Percentiles rank a stretch among this genome's conserved stretches.
Evolutionary conservation across 345 rosid species (phyloP).

Genomic region (Aethionema arabicum): DNA sequence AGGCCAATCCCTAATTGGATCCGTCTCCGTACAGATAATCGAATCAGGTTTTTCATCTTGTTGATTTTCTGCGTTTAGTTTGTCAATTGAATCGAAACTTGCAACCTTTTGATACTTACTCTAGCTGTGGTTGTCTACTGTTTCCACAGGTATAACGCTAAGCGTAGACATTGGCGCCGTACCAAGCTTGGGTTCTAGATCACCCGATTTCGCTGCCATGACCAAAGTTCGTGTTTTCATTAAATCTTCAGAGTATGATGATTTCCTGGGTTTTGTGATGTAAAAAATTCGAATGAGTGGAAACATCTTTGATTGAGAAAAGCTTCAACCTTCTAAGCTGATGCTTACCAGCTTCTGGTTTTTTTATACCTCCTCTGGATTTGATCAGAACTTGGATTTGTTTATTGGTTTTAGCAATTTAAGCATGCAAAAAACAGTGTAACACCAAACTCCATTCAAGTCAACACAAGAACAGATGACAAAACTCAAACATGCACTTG

Average conservation of each 20-base stretch:
- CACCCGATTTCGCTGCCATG: slow-evolving; percentile 8
- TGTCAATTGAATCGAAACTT: slow-evolving; percentile 3
- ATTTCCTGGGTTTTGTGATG: not conserved
- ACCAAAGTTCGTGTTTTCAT: slow-evolving; percentile 4
- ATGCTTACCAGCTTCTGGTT: no score
- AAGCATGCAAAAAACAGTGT: not conserved
- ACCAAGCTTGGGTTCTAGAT: slow-evolving; percentile 51
- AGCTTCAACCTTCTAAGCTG: no score
- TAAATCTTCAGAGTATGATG: not conserved
- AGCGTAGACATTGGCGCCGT: slow-evolving; percentile 75
- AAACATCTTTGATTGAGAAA: no score
- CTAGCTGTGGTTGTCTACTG: slow-evolving; percentile 2
- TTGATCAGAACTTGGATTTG: no score
- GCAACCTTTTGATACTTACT: not conserved
- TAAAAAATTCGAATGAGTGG: not conserved
- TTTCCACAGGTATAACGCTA: slow-evolving; percentile 50
- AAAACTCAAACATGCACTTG: slow-evolving; percentile 9
- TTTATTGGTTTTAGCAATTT: not conserved
- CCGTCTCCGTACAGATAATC: slow-evolving; percentile 63
- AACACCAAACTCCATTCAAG: slow-evolving; percentile 5
- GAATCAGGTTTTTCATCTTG: slow-evolving; percentile 42
- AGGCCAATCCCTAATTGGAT: slow-evolving; percentile 69
- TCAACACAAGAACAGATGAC: not conserved
- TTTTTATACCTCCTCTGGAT: no score
- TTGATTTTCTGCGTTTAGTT: not conserved